These are phyloP conservation scores for Pleurotus cornucopiae DNA, from an alignment of 768 basidiomycete genomes.

Conservation along the genomic window DNA sequence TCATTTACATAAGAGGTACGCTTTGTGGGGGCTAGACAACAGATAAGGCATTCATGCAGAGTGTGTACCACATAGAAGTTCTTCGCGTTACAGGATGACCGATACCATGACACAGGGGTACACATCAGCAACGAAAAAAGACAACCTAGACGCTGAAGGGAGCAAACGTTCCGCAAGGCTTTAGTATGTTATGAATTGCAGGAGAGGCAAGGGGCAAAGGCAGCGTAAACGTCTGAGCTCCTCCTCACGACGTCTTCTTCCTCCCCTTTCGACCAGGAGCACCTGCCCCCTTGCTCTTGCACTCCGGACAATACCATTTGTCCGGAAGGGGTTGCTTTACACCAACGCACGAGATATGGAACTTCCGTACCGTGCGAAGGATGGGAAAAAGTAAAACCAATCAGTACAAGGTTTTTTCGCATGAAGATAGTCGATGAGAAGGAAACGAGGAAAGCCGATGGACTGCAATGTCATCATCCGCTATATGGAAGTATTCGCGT, in stretches of 20 bases:
- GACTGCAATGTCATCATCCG: neutral
- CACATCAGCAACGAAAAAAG: neutral
- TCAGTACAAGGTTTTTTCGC: neutral
- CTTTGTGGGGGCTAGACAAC: neutral
- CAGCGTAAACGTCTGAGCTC: neutral
- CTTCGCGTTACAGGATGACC: neutral
- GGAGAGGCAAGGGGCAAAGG: neutral
- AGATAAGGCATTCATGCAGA: neutral
- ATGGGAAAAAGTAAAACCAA: neutral
- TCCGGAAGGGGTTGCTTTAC: slow-evolving; percentile 43
- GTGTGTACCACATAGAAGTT: neutral
- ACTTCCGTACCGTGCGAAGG: slow-evolving; percentile 28
- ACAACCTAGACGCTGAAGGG: neutral
- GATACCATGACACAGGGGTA: neutral
- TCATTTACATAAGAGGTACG: neutral
- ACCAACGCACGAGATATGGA: slow-evolving; percentile 57
- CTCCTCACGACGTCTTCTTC: slow-evolving; percentile 25
- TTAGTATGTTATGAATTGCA: neutral
- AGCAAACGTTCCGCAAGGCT: neutral
- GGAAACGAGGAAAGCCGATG: neutral
- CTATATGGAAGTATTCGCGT: neutral
- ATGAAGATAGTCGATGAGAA: neutral
- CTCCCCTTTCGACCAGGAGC: slow-evolving; percentile 33
- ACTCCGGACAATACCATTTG: slow-evolving; percentile 55
- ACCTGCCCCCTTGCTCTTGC: slow-evolving; percentile 31